Evolutionary conservation across 148 eudicot species (phyloP), one percentile per base, ranked within the genome.

Genomic region (Dianthus caryophyllus): DNA sequence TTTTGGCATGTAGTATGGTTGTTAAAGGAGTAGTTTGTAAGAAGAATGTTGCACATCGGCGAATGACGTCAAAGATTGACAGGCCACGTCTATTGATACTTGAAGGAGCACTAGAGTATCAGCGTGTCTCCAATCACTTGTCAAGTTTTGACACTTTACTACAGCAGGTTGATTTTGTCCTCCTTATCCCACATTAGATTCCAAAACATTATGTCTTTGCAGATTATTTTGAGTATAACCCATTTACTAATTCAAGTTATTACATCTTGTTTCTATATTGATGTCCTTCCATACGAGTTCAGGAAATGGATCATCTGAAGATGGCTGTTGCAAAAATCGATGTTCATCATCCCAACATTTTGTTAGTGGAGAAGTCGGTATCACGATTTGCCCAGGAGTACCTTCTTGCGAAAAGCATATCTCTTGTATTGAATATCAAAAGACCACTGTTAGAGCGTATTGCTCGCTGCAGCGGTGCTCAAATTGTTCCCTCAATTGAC

Each of bases 231-330:
- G 17, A 60, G 46, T 33, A 5, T 64, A 24, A 20, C 31, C 15
- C 65, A 57, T 27, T 29, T 29, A 29, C 21, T 20, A 18, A 53
- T 26, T 9, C n/a, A 39, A 22, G 41, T 15, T 47, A 38, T 61
- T 9, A 18, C 6, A 15, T 25, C 17, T 64, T 2, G 21, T 63
- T 58, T 38, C 44, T 68, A 27, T 29, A 54, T 30, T 76, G 66
- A 66, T 64, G 73, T 38, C 38, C 30, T 72, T 30, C 54, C 44
- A 60, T 61, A 22, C 60, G 59, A 53, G 15, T 54, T 54, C 47
- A 95, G 99, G 99, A 95, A 85, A 95, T 83, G 97, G 97, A 95
- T 75, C 96, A 95, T 85, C 81, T 95, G 75, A 95, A 85, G 86
- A 90, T 90, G 99, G 97, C 96, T 70, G 96, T 95, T 70, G 88